Evolutionary conservation across 805 yeast species (phyloP).

Genomic region (Starmerella gropengiesseri): DNA sequence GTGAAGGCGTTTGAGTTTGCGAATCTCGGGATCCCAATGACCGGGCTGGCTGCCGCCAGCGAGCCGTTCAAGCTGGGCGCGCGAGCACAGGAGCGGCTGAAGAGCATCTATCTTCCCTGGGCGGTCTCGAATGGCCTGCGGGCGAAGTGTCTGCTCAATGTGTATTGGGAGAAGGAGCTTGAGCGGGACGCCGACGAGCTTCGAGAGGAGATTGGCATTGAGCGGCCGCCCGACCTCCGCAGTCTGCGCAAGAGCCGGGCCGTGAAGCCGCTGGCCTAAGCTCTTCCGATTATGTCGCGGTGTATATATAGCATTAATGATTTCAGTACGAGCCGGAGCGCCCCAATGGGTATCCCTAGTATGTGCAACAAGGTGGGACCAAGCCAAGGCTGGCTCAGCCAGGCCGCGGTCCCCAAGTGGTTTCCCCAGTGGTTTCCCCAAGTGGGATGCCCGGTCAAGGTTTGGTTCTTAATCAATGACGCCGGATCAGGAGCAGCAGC

Average conservation of each 20-base stretch:
- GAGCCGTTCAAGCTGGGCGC: constrained; percentile 71
- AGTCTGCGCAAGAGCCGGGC: constrained; percentile 29
- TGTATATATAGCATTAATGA: no score
- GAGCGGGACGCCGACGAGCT: constrained; percentile 63
- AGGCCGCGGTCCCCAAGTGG: no score
- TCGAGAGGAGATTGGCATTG: constrained; percentile 60
- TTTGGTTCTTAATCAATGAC: constrained; percentile 7
- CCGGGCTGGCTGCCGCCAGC: constrained; percentile 80
- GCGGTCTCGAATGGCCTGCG: constrained; percentile 61
- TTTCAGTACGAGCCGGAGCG: no score
- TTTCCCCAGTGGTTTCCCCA: no score
- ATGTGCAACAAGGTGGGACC: no score
- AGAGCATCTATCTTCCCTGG: constrained; percentile 76
- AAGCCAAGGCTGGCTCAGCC: no score
- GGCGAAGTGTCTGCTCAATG: constrained; percentile 69
- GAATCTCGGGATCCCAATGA: constrained; percentile 89
- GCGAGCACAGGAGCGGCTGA: constrained; percentile 49
- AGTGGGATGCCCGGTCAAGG: no score
- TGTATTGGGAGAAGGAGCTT: constrained; percentile 81
- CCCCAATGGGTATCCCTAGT: no score
- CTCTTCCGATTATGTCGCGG: no score
- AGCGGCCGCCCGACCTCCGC: constrained; percentile 70
- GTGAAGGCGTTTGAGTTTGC: constrained; percentile 86
- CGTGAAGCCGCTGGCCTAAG: no score
- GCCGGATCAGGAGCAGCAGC: constrained; percentile 8